Percentiles rank a stretch among this genome's conserved stretches.
Conservation (phyloP, 352 stramenopile genomes). For the Pythium guiyangense region DNA sequence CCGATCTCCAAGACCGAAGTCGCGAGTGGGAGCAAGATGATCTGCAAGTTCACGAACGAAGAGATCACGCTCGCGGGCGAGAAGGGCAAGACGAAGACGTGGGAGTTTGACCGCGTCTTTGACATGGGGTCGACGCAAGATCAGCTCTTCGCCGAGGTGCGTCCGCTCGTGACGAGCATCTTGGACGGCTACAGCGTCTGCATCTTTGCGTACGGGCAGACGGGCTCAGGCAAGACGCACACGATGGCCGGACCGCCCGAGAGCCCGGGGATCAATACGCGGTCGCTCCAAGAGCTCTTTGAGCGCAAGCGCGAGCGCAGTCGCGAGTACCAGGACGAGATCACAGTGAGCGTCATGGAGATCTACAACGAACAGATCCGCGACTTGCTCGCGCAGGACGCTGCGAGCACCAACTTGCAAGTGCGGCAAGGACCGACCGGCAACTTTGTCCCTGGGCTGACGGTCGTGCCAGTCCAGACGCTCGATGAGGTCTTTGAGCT, state of each 20-base stretch:
- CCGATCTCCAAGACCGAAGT: constrained; percentile 85
- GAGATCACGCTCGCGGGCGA: constrained; percentile 76
- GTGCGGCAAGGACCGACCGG: constrained; percentile 77
- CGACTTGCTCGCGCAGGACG: constrained; percentile 89
- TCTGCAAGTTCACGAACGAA: constrained; percentile 78
- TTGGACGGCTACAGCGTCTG: constrained; percentile 87
- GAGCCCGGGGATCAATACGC: constrained; percentile 79
- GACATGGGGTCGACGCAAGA: constrained; percentile 73
- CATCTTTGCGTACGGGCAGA: constrained; percentile 90
- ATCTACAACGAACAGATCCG: constrained; percentile 97
- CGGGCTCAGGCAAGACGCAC: constrained; percentile 82
- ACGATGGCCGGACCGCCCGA: constrained; percentile 75
- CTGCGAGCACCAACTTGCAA: constrained; percentile 74
- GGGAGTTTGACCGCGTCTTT: constrained; percentile 86
- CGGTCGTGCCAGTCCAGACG: constrained; percentile 62
- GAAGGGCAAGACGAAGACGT: constrained; percentile 85
- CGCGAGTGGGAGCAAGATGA: constrained; percentile 66
- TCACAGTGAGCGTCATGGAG: constrained; percentile 92
- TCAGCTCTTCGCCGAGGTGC: constrained; percentile 73
- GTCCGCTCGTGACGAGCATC: constrained; percentile 78
- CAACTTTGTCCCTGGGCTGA: constrained; percentile 84
- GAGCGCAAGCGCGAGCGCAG: constrained; percentile 53
- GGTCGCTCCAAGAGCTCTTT: constrained; percentile 82
- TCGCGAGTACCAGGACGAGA: constrained; percentile 79
- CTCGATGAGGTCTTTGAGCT: constrained; percentile 83